Evolutionary conservation across 345 rosid genomes (phyloP).

Genomic region (Eucalyptus brandiana): DNA sequence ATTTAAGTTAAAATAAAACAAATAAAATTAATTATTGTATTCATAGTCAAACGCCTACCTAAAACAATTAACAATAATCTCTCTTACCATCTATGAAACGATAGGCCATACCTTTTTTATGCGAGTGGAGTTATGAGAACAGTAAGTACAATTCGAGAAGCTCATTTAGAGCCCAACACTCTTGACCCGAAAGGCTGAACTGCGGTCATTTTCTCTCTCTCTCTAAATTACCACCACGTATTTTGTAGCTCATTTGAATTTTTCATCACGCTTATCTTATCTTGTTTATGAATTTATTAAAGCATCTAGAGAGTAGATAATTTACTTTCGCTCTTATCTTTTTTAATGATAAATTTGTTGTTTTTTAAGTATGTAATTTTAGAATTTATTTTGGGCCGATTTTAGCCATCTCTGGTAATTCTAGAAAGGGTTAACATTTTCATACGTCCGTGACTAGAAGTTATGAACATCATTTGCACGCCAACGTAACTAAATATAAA

Average conservation of each 20-base stretch:
- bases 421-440: not conserved
- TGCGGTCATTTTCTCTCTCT: not conserved
- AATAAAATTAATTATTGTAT: not conserved
- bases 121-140: not conserved
- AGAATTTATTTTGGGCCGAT: not conserved
- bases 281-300: not conserved
- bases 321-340: not conserved
- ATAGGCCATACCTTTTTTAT: not conserved
- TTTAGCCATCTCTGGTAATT: not conserved
- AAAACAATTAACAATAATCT: not conserved
- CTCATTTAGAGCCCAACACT: not conserved
- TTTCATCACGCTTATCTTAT: not conserved
- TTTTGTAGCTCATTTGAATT: not conserved
- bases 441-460: fast-evolving
- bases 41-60: not conserved
- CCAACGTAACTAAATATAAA: not conserved
- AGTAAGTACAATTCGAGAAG: not conserved
- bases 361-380: not conserved
- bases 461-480: not conserved
- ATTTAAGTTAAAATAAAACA: fast-evolving
- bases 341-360: too few species aligned
- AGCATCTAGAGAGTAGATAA: not conserved
- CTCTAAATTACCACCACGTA: not conserved
- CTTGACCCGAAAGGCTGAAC: not conserved
- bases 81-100: not conserved